Base-by-base conservation (phyloP, 164 flowering plant genomes). In the Aristolochia californica region DNA sequence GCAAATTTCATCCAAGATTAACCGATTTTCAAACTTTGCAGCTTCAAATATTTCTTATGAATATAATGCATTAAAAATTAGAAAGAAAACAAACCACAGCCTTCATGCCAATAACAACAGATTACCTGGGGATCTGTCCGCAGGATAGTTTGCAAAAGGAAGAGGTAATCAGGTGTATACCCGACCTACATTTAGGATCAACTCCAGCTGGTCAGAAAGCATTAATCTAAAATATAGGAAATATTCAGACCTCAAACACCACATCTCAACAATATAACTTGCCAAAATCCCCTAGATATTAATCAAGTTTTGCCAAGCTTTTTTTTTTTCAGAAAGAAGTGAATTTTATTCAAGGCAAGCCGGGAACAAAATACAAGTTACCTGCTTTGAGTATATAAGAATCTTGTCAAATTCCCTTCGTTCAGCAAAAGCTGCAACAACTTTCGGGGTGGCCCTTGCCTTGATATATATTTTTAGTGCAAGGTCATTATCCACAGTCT, bases 391-490 rank as follows among this genome's bases (percentile, higher is more conserved):
- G 78, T 94, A 94, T 34, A 94, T 83, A 25, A 94, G 75, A 60
- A 94, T 94, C 63, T 94, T 94, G 77, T 94, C 99, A 67, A 94
- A 94, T 72, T 94, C 99, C 71, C 96, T 81, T 27, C 97, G 70
- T 66, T 94, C 99, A 50, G 99, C 99, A 82, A 94, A 94, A 70
- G 99, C 99, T 20, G 99, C 99, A 65, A 94, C 99, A 63, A 94
- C 99, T 74, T 94, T 94, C 8, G 97, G 97, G 26, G 99, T 94
- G 63, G 99, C 97, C 68, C 99, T 77, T 27, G 99, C 99, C 78
- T 94, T 94, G 45, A 94, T 94, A 58, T 88, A 94, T 60, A 94
- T 88, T 72, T 94, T 94, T 64, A 94, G 71, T 0, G 99, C 99
- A 72, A 94, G 95, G 63, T 90, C 97, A 75, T 88, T 94, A 73